Evolutionary conservation across 306 rosid genomes (phyloP).

Genomic region (Citrullus amarus): DNA sequence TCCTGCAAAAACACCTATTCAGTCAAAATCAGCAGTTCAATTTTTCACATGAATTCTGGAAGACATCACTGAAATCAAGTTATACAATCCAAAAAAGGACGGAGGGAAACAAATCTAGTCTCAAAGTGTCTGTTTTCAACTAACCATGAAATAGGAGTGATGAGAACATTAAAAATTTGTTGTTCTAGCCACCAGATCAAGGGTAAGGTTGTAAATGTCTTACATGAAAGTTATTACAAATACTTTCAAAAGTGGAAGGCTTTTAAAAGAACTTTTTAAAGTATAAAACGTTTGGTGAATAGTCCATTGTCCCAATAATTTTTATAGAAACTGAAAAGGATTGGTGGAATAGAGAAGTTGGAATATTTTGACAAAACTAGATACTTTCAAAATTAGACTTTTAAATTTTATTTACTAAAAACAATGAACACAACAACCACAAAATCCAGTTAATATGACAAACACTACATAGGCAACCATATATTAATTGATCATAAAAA

Average conservation of each 20-base stretch:
- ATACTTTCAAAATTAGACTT: neutral
- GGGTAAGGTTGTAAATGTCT: neutral
- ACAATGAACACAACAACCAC: neutral
- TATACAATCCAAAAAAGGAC: neutral
- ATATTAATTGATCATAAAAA: neutral
- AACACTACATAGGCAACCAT: neutral
- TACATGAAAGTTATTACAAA: neutral
- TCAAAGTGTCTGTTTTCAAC: neutral
- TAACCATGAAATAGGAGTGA: neutral
- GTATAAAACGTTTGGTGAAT: neutral
- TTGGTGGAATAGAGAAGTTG: neutral
- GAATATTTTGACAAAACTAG: neutral
- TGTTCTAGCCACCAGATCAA: neutral
- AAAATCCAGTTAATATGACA: neutral
- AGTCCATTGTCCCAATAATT: neutral
- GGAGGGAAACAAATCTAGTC: neutral
- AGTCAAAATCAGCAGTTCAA: neutral
- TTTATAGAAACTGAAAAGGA: neutral
- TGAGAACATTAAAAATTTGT: neutral
- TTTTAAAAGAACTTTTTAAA: neutral
- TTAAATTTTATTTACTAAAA: neutral
- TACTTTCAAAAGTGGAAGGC: neutral
- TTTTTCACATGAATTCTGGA: neutral
- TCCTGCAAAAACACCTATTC: neutral
- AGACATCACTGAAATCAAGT: neutral